Evolutionary conservation across 1,139 yeast species (phyloP), one percentile per base, ranked within the genome.

Genomic region (Hansenula lynferdii): DNA sequence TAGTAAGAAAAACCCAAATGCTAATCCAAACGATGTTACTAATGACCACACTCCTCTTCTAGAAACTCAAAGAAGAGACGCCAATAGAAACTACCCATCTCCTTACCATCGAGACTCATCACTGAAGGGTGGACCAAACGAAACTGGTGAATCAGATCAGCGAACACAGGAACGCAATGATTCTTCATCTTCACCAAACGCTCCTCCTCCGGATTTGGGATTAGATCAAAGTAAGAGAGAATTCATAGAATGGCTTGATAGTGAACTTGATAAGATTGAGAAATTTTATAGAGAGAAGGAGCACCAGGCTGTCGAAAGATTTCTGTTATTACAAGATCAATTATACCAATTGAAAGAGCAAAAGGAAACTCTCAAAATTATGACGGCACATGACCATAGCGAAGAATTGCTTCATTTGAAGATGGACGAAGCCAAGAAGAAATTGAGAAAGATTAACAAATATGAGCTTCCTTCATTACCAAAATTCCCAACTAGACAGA

Each of bases 261-360:
- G 50, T 0, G 80, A 85, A 53, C 64, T 80, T 18, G 43, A 37
- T 4, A 83, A 80, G 53, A 82, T 85, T 10, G 80, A 84, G 35
- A 41, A 31, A 0, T 85, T 85, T 54, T 85, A 72, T 56, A 62
- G 57, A 33, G 76, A 71, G 31, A 77, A 72, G 50, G 94, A 85
- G 51, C 67, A 67, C 24, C 82, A 77, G 30, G 77, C 74, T 0
- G 69, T 77, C 34, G 77, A 77, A 41, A 65, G 90, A 43, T 81
- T 75, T 49, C 60, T 78, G 14, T 56, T 81, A 9, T 56, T 86
- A 18, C 85, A 83, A 50, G 85, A 77, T 47, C 95, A 85, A 56
- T 57, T 86, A 34, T 72, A 72, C 44, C 81, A 77, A 44, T 56
- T 85, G 42, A 67, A 77, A 39, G 79, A 77, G 34, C 90, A 83